Conservation (phyloP, 2,329 filamentous ascomycete species). For the Chrysoporthe austroafricana region DNA sequence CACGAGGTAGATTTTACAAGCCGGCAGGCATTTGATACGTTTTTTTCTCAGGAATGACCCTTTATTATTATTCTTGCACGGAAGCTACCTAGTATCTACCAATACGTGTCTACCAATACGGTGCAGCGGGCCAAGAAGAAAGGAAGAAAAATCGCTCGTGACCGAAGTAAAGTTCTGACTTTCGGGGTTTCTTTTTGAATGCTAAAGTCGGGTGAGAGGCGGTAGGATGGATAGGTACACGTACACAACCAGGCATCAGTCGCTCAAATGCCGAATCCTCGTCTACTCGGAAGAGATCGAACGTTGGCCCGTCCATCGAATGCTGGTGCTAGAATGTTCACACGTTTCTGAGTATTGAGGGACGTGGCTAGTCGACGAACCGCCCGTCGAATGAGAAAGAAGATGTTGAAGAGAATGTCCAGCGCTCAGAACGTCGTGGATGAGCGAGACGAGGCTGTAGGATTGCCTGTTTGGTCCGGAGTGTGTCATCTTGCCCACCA, state of each 20-base stretch:
- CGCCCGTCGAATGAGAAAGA: not conserved
- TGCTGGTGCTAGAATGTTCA: not conserved
- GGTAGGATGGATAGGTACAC: conserved; percentile 24
- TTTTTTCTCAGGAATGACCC: not conserved
- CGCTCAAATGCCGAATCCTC: conserved; percentile 10
- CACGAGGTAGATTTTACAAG: not conserved
- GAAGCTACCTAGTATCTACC: not conserved
- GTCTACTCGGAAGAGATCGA: not conserved
- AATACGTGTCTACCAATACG: not conserved
- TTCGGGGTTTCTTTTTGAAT: not conserved
- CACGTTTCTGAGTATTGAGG: not conserved
- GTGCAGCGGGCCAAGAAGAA: not conserved
- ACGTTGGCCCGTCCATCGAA: not conserved
- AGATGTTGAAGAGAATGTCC: not conserved
- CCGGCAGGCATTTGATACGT: not conserved
- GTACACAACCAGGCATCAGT: conserved; percentile 27
- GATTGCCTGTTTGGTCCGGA: conserved; percentile 28
- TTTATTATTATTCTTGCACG: not conserved
- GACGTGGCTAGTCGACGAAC: not conserved
- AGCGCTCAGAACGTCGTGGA: not conserved
- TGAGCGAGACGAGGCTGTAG: conserved; percentile 4
- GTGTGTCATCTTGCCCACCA: conserved; percentile 30
- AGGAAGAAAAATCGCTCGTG: not conserved
- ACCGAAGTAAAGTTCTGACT: not conserved
- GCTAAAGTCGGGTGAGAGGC: conserved; percentile 20